phyloP scores from a whole-genome alignment of 2,329 filamentous ascomycete species.

The Pezicula rhizophila region DNA sequence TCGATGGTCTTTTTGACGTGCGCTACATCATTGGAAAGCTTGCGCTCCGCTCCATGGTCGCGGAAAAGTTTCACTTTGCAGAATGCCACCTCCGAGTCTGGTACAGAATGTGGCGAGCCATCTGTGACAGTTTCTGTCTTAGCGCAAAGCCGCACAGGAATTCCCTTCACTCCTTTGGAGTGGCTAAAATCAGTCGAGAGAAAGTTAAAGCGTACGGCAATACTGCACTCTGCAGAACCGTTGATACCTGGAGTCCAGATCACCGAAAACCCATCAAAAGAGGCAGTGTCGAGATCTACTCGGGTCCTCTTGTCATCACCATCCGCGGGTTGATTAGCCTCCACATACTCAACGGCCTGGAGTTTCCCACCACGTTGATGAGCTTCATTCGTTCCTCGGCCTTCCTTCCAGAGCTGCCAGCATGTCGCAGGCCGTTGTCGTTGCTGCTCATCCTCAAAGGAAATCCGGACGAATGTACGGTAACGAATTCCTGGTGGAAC shows the following conservation, averaged over 20 bases:
- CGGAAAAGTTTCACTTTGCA: conserved; percentile 97
- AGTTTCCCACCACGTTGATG: conserved; percentile 89
- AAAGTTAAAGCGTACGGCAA: conserved; percentile 96
- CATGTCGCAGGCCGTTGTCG: conserved; percentile 74
- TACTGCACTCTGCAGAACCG: conserved; percentile 67
- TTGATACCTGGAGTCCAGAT: conserved; percentile 74
- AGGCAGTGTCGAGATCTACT: conserved; percentile 67
- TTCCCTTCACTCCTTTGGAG: conserved; percentile 96
- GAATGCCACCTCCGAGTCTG: conserved; percentile 71
- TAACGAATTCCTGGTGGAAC: conserved; percentile 62
- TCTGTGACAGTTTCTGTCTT: conserved; percentile 70
- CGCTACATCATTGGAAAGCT: conserved; percentile 87
- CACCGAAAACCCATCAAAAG: conserved; percentile 91
- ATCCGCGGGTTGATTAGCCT: conserved; percentile 51
- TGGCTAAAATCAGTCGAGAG: conserved; percentile 98
- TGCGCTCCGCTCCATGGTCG: conserved; percentile 91
- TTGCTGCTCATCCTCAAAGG: conserved; percentile 94
- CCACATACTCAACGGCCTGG: conserved; percentile 92
- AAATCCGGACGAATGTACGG: conserved; percentile 88
- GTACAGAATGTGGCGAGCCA: conserved; percentile 40
- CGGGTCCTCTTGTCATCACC: conserved; percentile 61
- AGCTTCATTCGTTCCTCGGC: conserved; percentile 88
- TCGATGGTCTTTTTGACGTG: conserved; percentile 97
- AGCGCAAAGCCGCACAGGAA: conserved; percentile 85
- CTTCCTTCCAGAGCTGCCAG: conserved; percentile 95